Percentiles rank a stretch among this genome's conserved stretches.
These are phyloP conservation scores for Beta corolliflora DNA, from an alignment of 179 eudicot genomes.

Conservation along the genomic window DNA sequence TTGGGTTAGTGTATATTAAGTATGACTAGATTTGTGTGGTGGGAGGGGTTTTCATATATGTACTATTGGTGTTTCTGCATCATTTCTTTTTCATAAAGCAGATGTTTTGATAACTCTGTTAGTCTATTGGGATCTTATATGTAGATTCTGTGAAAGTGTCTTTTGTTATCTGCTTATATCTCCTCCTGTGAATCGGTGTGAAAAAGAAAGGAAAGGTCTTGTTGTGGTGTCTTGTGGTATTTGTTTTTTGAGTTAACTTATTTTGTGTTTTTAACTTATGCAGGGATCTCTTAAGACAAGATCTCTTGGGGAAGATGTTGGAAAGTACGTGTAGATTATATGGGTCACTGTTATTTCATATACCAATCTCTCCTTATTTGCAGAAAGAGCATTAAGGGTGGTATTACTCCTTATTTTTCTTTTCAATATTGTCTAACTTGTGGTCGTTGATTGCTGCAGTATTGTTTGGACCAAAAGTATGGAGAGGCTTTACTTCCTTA, in stretches of 20 bases:
- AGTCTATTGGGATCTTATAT: not conserved
- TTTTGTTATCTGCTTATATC: not conserved
- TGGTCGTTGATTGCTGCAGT: slow-evolving; percentile 43
- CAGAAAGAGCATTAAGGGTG: not conserved
- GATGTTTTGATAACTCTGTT: not conserved
- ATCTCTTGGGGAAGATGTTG: slow-evolving; percentile 19
- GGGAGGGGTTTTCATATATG: not conserved
- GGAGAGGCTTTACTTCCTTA: slow-evolving; percentile 83
- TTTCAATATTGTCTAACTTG: slow-evolving; percentile 1
- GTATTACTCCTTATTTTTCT: not conserved
- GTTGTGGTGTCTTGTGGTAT: not conserved
- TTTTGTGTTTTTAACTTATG: slow-evolving; percentile 19
- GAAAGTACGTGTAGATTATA: slow-evolving; percentile 24
- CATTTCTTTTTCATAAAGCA: not conserved
- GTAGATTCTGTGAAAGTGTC: not conserved
- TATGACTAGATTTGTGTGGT: not conserved
- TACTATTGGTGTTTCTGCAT: not conserved
- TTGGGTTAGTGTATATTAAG: not conserved
- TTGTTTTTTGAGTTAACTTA: slow-evolving; percentile 4
- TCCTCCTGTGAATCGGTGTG: no score
- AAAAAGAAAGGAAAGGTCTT: not conserved
- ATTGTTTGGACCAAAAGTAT: slow-evolving; percentile 84
- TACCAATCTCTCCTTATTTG: not conserved
- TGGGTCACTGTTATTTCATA: not conserved
- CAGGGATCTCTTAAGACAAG: slow-evolving; percentile 21